Conservation (phyloP, 2,329 filamentous ascomycete genomes). For the Alternaria brassicicola region DNA sequence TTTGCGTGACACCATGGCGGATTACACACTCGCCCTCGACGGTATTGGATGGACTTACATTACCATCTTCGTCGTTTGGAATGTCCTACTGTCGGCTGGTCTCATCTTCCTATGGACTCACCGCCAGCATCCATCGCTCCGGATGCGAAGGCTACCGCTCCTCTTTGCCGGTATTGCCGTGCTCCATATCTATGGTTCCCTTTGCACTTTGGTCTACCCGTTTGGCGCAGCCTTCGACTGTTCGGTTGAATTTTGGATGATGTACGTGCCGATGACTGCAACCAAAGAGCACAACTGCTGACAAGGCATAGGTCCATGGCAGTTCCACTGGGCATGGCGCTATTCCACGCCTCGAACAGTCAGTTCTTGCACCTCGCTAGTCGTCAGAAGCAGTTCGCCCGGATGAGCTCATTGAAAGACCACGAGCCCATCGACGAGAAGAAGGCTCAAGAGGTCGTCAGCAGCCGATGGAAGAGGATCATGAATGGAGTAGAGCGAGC, state of each 20-base stretch:
- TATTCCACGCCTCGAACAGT: conserved; percentile 46
- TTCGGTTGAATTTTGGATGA: conserved; percentile 38
- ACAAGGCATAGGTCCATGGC: background rate
- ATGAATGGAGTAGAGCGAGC: conserved; percentile 30
- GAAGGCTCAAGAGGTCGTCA: conserved; percentile 28
- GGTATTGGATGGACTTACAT: conserved; percentile 27
- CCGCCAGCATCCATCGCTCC: conserved; percentile 38
- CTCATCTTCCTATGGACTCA: conserved; percentile 32
- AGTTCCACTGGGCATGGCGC: conserved; percentile 13
- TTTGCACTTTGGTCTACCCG: conserved; percentile 28
- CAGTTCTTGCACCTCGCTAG: conserved; percentile 43
- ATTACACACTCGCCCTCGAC: conserved; percentile 17
- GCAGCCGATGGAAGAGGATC: conserved; percentile 35
- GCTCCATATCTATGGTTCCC: conserved; percentile 36
- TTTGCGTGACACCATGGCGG: conserved; percentile 19
- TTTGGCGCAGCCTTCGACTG: conserved; percentile 35
- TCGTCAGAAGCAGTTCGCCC: conserved; percentile 41
- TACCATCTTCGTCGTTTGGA: conserved; percentile 28
- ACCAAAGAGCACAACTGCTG: too few species aligned
- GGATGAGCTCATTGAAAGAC: conserved; percentile 32
- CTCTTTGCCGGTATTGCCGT: conserved; percentile 32
- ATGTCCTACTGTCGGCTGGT: conserved; percentile 15
- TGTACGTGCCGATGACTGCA: too few species aligned
- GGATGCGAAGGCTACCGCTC: conserved; percentile 39
- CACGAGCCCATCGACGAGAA: conserved; percentile 31